Evolutionary conservation across 345 rosid genomes (phyloP), one percentile per base, ranked within the genome.

Genomic region (Brassica rapa): DNA sequence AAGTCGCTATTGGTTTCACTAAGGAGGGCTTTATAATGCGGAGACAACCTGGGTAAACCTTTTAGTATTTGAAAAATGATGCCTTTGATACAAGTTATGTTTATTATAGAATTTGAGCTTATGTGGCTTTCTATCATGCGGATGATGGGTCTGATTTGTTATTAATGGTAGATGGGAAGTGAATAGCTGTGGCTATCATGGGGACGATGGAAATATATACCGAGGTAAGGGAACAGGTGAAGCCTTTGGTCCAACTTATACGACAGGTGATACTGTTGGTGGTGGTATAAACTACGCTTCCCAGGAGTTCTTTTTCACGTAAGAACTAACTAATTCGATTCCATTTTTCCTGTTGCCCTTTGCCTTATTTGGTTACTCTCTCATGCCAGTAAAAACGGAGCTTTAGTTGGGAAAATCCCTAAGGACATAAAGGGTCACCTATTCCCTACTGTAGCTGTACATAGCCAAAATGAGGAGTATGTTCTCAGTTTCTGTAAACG

Each of bases 401-500:
- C 80, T 4, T 9, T 93, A 27, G 92, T 95, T 29, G 94, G 99
- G 62, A 74, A 90, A 8, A 85, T 85, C 62, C 51, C 72, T 77
- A 90, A 91, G 87, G 90, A 88, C 46, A 83, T 93, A 76, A 89
- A 84, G 76, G 89, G 92, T 74, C 84, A 90, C 74, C 82, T 93
- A 61, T 90, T 87, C 81, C 99, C 99, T 55, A 95, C 99, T 6
- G 77, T 91, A 86, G 88, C 94, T 80, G 97, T 95, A 83, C 94
- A 95, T 81, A 95, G 98, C 87, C 98, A 84, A 84, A 87, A 91
- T 66, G 97, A 95, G 84, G 99, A 95, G 98, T 95, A 93, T 77
- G 97, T 81, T 57, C 59, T 72, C 46, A 33, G 15, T 43, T 71
- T 25, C 29, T 70, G 59, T 23, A 16, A 43, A 43, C 37, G 35